Percentiles rank a stretch among this genome's conserved stretches.
Evolutionary conservation across 495 filamentous ascomycete genomes (phyloP).

Genomic region (Neurospora tetrasperma): DNA sequence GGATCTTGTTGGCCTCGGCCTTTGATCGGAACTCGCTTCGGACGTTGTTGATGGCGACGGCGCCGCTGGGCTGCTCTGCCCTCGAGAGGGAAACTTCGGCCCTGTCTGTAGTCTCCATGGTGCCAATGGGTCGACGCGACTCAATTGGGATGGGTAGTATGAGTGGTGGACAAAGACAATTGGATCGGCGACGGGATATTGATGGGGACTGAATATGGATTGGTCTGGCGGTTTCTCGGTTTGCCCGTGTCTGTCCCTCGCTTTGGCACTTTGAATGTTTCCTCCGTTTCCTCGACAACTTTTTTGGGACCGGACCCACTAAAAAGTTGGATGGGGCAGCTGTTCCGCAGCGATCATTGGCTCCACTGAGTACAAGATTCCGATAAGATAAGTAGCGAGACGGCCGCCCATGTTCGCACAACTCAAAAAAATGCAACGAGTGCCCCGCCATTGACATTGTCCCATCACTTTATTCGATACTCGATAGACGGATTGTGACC

Average conservation of each 20-base stretch:
- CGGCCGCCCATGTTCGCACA: conserved; percentile 10
- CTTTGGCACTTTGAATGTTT: background rate
- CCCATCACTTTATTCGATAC: background rate
- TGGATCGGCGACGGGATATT: background rate
- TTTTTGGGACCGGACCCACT: conserved; percentile 15
- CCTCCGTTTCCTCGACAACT: conserved; percentile 2
- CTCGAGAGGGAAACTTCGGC: conserved; percentile 11
- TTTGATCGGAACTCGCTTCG: conserved; percentile 35
- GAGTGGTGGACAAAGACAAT: background rate
- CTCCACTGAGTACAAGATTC: background rate
- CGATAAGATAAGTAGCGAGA: conserved; percentile 18
- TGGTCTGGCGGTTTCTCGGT: background rate
- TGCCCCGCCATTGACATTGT: conserved; percentile 19
- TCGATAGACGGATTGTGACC: background rate
- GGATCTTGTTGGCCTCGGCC: conserved; percentile 32
- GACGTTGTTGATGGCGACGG: conserved; percentile 32
- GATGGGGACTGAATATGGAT: background rate
- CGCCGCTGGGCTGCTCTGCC: conserved; percentile 31
- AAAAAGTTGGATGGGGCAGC: conserved; percentile 14
- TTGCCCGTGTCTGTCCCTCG: background rate
- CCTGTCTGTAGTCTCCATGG: conserved; percentile 15
- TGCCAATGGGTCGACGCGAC: conserved; percentile 4
- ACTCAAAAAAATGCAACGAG: conserved; percentile 15
- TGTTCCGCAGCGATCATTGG: conserved; percentile 9
- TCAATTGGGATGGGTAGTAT: background rate